A percentile compares a stretch with the other conserved stretches of the same genome.
phyloP scores from a whole-genome alignment of 2,329 filamentous ascomycete genomes.

The Clonostachys chloroleuca region DNA sequence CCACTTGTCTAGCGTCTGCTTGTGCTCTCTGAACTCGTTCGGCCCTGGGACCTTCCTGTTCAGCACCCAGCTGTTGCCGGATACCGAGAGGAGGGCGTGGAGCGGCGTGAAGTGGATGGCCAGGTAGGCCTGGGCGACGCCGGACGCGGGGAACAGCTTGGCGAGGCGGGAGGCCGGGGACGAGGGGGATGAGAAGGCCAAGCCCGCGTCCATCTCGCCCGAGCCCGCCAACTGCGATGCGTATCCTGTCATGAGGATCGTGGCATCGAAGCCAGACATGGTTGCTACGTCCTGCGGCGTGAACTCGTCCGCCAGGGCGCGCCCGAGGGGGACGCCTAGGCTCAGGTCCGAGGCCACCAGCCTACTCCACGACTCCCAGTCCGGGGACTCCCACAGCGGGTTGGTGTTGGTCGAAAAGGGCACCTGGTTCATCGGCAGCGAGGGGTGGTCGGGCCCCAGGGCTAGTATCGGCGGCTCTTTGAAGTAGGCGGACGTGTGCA shows the following conservation, averaged over 20 bases:
- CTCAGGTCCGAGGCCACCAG: constrained; percentile 8
- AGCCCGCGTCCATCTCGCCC: too few species aligned
- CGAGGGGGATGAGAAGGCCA: too few species aligned
- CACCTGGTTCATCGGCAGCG: constrained; percentile 29
- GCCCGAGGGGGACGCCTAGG: background rate
- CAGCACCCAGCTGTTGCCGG: constrained; percentile 55
- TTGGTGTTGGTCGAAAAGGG: constrained; percentile 39
- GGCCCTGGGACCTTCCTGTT: constrained; percentile 43
- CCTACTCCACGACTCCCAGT: constrained; percentile 38
- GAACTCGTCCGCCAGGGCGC: constrained; percentile 21
- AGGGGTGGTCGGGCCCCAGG: constrained; percentile 27
- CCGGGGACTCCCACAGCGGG: constrained; percentile 43
- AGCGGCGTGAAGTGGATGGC: constrained; percentile 56
- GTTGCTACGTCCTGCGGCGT: constrained; percentile 26
- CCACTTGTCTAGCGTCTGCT: constrained; percentile 41
- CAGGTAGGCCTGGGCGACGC: constrained; percentile 47
- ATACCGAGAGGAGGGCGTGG: constrained; percentile 50
- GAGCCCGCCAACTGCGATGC: constrained; percentile 5
- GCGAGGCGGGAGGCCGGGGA: too few species aligned
- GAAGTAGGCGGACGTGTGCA: constrained; percentile 49
- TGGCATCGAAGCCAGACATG: constrained; percentile 29
- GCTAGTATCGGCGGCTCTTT: constrained; percentile 35
- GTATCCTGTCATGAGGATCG: constrained; percentile 31
- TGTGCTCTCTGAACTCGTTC: constrained; percentile 38
- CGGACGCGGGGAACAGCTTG: constrained; percentile 35